phyloP scores from a whole-genome alignment of 176 grass and related monocot species.

The Oryza officinalis region DNA sequence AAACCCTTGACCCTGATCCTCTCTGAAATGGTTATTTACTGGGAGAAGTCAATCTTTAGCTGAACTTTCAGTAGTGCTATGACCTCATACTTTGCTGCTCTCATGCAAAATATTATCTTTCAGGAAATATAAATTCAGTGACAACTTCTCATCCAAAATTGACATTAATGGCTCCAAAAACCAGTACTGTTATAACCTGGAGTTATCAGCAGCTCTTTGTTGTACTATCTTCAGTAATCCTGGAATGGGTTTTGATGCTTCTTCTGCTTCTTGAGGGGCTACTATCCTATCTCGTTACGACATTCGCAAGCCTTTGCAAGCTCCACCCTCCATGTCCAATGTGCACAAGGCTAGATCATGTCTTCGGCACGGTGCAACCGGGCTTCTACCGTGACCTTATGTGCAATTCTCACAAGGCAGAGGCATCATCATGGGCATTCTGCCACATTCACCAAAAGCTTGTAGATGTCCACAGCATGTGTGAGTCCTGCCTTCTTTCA shows the following conservation, averaged over 20 bases:
- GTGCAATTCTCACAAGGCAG: slow-evolving; percentile 67
- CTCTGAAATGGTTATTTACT: background rate
- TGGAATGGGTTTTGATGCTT: slow-evolving; percentile 76
- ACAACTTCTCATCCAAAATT: background rate
- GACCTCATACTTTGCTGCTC: slow-evolving; percentile 27
- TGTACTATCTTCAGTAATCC: slow-evolving; percentile 45
- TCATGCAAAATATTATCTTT: background rate
- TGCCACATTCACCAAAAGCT: slow-evolving; percentile 65
- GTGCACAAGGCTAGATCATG: slow-evolving; percentile 72
- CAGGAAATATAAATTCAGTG: slow-evolving; percentile 17
- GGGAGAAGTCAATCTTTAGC: background rate
- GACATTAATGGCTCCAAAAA: slow-evolving; percentile 46
- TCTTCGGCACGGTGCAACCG: slow-evolving; percentile 44
- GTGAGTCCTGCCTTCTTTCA: slow-evolving; percentile 65
- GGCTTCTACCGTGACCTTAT: slow-evolving; percentile 56
- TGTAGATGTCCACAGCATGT: slow-evolving; percentile 60
- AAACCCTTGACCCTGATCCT: slow-evolving; percentile 11
- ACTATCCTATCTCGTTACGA: slow-evolving; percentile 54
- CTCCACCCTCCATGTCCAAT: slow-evolving; percentile 66
- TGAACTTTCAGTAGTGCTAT: background rate
- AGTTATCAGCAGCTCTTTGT: slow-evolving; percentile 42
- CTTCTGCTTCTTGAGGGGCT: slow-evolving; percentile 63
- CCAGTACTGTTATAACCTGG: background rate
- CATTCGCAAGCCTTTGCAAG: slow-evolving; percentile 66
- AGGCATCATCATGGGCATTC: slow-evolving; percentile 71